phyloP scores from a whole-genome alignment of 305 asterid species.

The Solanum hybrid region DNA sequence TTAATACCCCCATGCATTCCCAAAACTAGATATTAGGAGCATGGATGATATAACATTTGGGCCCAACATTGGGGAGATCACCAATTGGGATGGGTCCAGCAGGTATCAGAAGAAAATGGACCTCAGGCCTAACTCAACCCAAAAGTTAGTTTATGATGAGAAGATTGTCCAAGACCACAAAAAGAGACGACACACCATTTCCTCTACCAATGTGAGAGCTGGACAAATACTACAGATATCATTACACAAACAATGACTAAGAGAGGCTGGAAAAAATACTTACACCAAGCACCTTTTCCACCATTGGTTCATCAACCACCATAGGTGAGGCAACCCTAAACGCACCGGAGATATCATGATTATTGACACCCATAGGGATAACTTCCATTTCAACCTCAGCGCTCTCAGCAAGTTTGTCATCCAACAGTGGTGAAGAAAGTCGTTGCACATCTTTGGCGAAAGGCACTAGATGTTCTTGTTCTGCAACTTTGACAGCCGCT shows the following conservation, averaged over 20 bases:
- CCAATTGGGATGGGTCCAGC: not conserved
- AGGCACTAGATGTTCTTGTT: slow-evolving; percentile 70
- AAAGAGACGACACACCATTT: not conserved
- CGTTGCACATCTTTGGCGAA: slow-evolving; percentile 80
- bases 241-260: not conserved
- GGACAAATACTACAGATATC: not conserved
- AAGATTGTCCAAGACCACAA: not conserved
- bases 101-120: not conserved
- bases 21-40: not conserved
- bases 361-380: slow-evolving; percentile 77
- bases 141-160: not conserved
- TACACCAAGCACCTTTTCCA: slow-evolving; percentile 98
- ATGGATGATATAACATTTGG: not conserved
- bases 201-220: not conserved
- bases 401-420: slow-evolving; percentile 72
- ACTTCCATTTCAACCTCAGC: slow-evolving; percentile 99
- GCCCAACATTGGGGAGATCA: not conserved
- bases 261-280: slow-evolving; percentile 23
- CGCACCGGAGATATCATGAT: slow-evolving; percentile 70
- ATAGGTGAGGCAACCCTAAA: slow-evolving; percentile 57
- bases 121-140: not conserved
- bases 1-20: not conserved
- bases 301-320: slow-evolving; percentile 84
- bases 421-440: slow-evolving; percentile 74
- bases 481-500: slow-evolving; percentile 91